phyloP scores from a whole-genome alignment of 2,329 filamentous ascomycete genomes.

The Rhynchosporium graminicola region DNA sequence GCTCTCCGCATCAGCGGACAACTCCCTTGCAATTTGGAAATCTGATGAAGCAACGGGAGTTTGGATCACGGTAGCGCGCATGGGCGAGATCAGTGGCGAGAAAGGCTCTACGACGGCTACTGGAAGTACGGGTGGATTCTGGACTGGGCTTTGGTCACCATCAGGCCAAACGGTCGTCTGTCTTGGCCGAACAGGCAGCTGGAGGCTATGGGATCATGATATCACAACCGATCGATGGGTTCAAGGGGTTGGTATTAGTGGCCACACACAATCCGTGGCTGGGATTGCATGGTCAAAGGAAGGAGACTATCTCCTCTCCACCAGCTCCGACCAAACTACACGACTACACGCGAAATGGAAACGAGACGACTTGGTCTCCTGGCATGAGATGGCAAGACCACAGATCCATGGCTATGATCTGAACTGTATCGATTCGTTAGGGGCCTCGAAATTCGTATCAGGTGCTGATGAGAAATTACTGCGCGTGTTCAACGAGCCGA shows the following conservation, averaged over 20 bases:
- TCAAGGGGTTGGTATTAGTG: conserved; percentile 75
- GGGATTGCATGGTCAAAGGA: conserved; percentile 81
- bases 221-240: conserved; percentile 66
- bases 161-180: conserved; percentile 74
- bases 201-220: conserved; percentile 80
- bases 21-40: conserved; percentile 92
- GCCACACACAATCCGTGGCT: conserved; percentile 80
- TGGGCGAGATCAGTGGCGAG: conserved; percentile 91
- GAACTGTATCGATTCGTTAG: conserved; percentile 84
- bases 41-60: conserved; percentile 81
- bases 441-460: conserved; percentile 77
- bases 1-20: conserved; percentile 90
- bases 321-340: conserved; percentile 89
- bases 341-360: conserved; percentile 82
- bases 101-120: conserved; percentile 97
- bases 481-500: conserved; percentile 89
- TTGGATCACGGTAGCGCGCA: conserved; percentile 81
- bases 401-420: conserved; percentile 98
- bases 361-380: conserved; percentile 56
- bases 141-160: conserved; percentile 91
- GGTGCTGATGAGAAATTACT: conserved; percentile 98
- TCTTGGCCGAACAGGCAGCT: conserved; percentile 88
- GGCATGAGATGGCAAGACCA: conserved; percentile 94
- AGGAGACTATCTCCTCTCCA: conserved; percentile 84
- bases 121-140: conserved; percentile 93